Conservation (phyloP, 805 yeast genomes). For the Jamesozyma rosinii region DNA sequence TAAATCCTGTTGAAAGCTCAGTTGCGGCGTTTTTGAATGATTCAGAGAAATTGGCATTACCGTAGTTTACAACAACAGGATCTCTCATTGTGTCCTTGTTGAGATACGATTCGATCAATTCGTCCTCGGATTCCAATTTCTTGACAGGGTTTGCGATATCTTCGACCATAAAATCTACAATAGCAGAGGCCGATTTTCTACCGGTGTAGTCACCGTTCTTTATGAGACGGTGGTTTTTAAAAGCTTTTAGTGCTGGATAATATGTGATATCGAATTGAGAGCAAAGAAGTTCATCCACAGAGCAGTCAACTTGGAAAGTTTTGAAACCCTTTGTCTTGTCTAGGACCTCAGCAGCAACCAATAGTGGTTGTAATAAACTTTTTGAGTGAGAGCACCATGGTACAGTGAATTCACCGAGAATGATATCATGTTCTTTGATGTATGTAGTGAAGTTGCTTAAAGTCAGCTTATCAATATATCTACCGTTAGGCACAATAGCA, state of each 20-base stretch:
- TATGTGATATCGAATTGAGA: constrained; percentile 58
- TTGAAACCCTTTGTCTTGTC: constrained; percentile 48
- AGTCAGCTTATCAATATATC: constrained; percentile 75
- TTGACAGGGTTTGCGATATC: constrained; percentile 70
- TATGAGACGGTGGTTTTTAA: constrained; percentile 43
- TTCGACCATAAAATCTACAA: constrained; percentile 67
- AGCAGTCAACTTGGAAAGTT: constrained; percentile 78
- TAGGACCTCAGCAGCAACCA: constrained; percentile 69
- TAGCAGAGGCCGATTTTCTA: constrained; percentile 69
- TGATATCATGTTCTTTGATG: constrained; percentile 62
- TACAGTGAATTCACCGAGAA: constrained; percentile 77
- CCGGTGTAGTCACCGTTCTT: constrained; percentile 61
- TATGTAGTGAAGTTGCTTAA: constrained; percentile 56
- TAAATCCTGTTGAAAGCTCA: constrained; percentile 39
- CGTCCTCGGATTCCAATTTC: constrained; percentile 38
- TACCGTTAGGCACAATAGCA: constrained; percentile 66
- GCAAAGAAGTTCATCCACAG: constrained; percentile 63
- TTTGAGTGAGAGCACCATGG: constrained; percentile 98
- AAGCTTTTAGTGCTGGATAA: constrained; percentile 72
- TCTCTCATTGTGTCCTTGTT: constrained; percentile 32
- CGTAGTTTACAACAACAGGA: constrained; percentile 50
- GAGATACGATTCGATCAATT: constrained; percentile 37
- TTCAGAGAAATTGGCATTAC: constrained; percentile 34
- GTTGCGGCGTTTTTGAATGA: constrained; percentile 58
- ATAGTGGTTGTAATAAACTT: constrained; percentile 66